phyloP scores from a whole-genome alignment of 2,329 filamentous ascomycete genomes.

The Madurella mycetomatis region DNA sequence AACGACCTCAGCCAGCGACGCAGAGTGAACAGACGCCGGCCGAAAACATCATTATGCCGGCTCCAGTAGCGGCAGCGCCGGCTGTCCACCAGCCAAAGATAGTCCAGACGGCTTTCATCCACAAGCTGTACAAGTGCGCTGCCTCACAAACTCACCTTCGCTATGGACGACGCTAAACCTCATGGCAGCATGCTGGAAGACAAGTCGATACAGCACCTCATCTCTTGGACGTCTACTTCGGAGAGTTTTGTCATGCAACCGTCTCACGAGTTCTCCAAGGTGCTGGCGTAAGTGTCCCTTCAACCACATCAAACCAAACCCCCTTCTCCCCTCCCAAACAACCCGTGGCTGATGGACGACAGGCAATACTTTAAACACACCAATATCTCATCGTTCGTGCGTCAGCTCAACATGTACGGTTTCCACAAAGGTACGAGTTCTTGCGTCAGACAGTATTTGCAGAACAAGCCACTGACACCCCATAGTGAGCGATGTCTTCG shows the following conservation, averaged over 20 bases:
- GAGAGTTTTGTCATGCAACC: slow-evolving; percentile 99
- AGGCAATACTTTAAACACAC: slow-evolving; percentile 99
- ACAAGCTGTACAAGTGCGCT: slow-evolving; percentile 95
- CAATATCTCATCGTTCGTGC: slow-evolving; percentile 97
- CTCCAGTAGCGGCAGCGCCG: slow-evolving; percentile 57
- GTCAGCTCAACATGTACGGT: slow-evolving; percentile 98
- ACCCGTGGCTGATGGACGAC: slow-evolving; percentile 33
- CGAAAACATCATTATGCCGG: slow-evolving; percentile 44
- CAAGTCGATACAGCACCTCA: slow-evolving; percentile 84
- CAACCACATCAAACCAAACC: neutral
- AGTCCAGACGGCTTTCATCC: slow-evolving; percentile 96
- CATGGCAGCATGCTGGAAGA: slow-evolving; percentile 87
- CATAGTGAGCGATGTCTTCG: slow-evolving; percentile 97
- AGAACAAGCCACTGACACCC: slow-evolving; percentile 23
- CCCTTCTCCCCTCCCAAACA: slow-evolving; percentile 4
- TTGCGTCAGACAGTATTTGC: neutral
- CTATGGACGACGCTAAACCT: slow-evolving; percentile 23
- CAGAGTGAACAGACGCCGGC: slow-evolving; percentile 35
- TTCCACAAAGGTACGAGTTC: slow-evolving; percentile 82
- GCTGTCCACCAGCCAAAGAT: slow-evolving; percentile 93
- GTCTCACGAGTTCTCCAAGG: slow-evolving; percentile 95
- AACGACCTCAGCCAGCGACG: slow-evolving; percentile 25
- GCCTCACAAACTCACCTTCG: neutral
- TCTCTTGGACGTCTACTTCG: slow-evolving; percentile 89
- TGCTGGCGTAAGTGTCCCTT: slow-evolving; percentile 69